Conservation (phyloP, 1,139 yeast genomes). For the Pichia sp. region DNA sequence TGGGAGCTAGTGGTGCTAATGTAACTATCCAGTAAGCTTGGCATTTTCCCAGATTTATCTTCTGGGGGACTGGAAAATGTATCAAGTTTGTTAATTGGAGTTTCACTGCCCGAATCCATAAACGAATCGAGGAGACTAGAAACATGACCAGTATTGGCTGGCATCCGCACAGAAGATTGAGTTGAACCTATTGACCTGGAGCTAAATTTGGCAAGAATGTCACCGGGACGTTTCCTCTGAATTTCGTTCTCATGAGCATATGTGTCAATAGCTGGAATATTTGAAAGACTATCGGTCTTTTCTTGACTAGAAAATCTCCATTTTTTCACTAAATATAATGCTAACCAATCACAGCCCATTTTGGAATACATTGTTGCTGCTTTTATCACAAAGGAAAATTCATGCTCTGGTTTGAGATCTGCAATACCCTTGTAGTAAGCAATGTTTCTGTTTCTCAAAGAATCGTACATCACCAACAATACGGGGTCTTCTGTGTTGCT, state of each 20-base stretch:
- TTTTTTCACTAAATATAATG: slow-evolving; percentile 55
- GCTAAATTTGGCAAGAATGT: slow-evolving; percentile 20
- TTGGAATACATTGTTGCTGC: slow-evolving; percentile 67
- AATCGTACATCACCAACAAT: slow-evolving; percentile 59
- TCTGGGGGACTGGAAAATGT: slow-evolving; percentile 2
- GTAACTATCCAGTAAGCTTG: slow-evolving; percentile 9
- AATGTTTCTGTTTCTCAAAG: slow-evolving; percentile 50
- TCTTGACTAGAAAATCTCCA: slow-evolving; percentile 57
- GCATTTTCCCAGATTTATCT: background rate
- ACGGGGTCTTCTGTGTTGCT: slow-evolving; percentile 68
- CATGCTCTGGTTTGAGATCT: slow-evolving; percentile 46
- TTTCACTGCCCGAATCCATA: background rate
- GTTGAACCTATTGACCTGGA: background rate
- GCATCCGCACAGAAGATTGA: background rate
- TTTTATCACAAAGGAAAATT: slow-evolving; percentile 57
- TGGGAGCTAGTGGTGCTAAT: background rate
- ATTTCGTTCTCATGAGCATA: background rate
- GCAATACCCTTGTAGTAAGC: slow-evolving; percentile 48
- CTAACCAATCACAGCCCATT: slow-evolving; percentile 88
- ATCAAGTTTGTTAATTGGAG: background rate
- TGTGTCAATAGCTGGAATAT: background rate
- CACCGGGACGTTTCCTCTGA: slow-evolving; percentile 18
- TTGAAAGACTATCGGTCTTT: background rate
- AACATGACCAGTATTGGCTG: background rate
- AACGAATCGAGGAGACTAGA: slow-evolving; percentile 5